Conservation (phyloP, 305 asterid species). For the Fraxinus latifolia region DNA sequence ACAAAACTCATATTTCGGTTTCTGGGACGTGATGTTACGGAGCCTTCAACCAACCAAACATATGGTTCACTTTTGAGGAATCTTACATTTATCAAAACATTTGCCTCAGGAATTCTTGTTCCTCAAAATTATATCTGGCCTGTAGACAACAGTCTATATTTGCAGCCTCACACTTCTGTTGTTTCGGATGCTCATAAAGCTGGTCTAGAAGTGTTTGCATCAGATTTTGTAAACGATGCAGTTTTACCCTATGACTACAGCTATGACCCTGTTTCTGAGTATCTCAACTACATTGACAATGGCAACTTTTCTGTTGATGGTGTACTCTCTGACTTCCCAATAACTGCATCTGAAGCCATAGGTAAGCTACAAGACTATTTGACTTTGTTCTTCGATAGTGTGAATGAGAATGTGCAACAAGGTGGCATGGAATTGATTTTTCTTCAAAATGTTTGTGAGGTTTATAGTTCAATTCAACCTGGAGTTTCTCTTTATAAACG, state of each 20-base stretch:
- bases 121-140: slow-evolving; percentile 56
- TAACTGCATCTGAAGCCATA: slow-evolving; percentile 45
- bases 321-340: slow-evolving; percentile 56
- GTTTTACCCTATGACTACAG: slow-evolving; percentile 39
- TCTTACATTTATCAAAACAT: slow-evolving; percentile 51
- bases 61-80: slow-evolving; percentile 44
- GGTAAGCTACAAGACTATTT: slow-evolving; percentile 39
- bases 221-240: slow-evolving; percentile 42
- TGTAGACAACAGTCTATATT: slow-evolving; percentile 23
- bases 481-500: neutral
- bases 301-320: slow-evolving; percentile 62
- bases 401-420: too few relatives aligned
- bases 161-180: slow-evolving; percentile 35
- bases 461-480: neutral
- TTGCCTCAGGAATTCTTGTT: slow-evolving; percentile 59
- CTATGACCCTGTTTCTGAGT: slow-evolving; percentile 58
- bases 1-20: slow-evolving; percentile 53
- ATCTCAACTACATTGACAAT: slow-evolving; percentile 46
- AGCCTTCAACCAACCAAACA: slow-evolving; percentile 55
- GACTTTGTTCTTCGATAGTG: neutral
- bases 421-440: slow-evolving; percentile 1
- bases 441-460: neutral
- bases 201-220: slow-evolving; percentile 56
- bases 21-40: slow-evolving; percentile 28
- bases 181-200: slow-evolving; percentile 53